Evolutionary conservation across 306 rosid genomes (phyloP), one percentile per base, ranked within the genome.

Genomic region (Hippophae rhamnoides): DNA sequence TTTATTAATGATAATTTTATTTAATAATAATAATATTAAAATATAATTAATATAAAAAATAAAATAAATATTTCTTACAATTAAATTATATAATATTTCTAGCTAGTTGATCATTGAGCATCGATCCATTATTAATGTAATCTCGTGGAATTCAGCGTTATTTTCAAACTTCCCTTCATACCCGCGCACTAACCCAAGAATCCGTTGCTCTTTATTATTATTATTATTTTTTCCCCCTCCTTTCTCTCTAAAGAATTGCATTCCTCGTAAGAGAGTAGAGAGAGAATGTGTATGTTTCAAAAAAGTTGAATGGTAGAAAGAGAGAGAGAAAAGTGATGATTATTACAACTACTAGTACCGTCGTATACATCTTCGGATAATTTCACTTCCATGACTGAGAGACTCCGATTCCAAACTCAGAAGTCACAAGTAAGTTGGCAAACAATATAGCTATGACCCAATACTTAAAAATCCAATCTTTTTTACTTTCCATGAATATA

Each of bases 151-250:
- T 87, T 87, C 95, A 87, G 86, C 81, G 85, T 81, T 85, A 47
- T 82, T 63, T 92, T 92, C 96, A 92, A 92, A 87, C 87, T 71
- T 57, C 76, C 72, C 81, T 67, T 85, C 86, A 80, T 85, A 81
- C 89, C 95, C 95, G 87, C 96, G 81, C 98, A 85, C 95, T 78
- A 77, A 54, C 63, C 80, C 75, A 50, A 69, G 59, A 40, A 62
- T 74, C 73, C 66, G 73, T 79, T 77, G 52, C 31, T 72, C 18
- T 77, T 54, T 54, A 68, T 54, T 66, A 71, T 63, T 73, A 52
- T 43, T 54, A 66, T 59, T n/a, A n/a, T n/a, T n/a, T 41, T 43
- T 43, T 14, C 52, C 50, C 40, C 43, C 26, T 1, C 43, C 4
- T 27, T 27, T 27, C 40, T 7, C 11, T 26, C 13, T 43, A 52